A percentile compares a stretch with the other conserved stretches of the same genome.
These are phyloP conservation scores for Globisporangium viniferum DNA, from an alignment of 352 stramenopile species.

Conservation along the genomic window DNA sequence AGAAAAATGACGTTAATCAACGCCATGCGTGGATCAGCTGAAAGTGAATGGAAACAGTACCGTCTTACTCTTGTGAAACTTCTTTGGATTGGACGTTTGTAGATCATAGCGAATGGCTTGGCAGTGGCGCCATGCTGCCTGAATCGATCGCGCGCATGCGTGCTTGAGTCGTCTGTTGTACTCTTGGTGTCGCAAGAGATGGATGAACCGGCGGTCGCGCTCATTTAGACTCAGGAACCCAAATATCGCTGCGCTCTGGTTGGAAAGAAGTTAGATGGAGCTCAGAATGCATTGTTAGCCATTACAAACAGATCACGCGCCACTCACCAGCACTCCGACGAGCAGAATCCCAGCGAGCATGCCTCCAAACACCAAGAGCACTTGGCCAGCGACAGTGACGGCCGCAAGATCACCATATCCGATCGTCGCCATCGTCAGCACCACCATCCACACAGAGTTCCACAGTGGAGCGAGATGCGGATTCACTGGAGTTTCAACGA, in stretches of 20 bases:
- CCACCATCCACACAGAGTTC: slow-evolving; percentile 69
- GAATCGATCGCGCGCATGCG: slow-evolving; percentile 58
- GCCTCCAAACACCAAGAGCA: slow-evolving; percentile 55
- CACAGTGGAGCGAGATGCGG: slow-evolving; percentile 49
- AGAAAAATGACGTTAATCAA: not conserved
- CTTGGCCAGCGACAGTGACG: slow-evolving; percentile 50
- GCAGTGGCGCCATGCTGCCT: slow-evolving; percentile 47
- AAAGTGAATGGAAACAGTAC: not conserved
- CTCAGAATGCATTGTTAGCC: not conserved
- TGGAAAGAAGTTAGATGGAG: not conserved
- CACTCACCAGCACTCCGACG: slow-evolving; percentile 58
- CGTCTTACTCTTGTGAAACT: slow-evolving; percentile 26
- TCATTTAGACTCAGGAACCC: slow-evolving; percentile 52
- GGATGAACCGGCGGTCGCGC: slow-evolving; percentile 56
- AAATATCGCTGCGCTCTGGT: slow-evolving; percentile 66
- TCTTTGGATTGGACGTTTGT: not conserved
- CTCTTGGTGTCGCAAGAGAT: slow-evolving; percentile 42
- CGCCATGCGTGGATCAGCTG: not conserved
- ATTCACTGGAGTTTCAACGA: slow-evolving; percentile 68
- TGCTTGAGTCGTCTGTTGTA: slow-evolving; percentile 38
- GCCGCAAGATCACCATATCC: slow-evolving; percentile 69
- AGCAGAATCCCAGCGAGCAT: slow-evolving; percentile 74
- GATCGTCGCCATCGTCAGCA: slow-evolving; percentile 74
- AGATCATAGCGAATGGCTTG: slow-evolving; percentile 1
- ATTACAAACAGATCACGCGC: not conserved